These are phyloP conservation scores for Steccherinum ochraceum DNA, from an alignment of 768 basidiomycete species.

Conservation along the genomic window DNA sequence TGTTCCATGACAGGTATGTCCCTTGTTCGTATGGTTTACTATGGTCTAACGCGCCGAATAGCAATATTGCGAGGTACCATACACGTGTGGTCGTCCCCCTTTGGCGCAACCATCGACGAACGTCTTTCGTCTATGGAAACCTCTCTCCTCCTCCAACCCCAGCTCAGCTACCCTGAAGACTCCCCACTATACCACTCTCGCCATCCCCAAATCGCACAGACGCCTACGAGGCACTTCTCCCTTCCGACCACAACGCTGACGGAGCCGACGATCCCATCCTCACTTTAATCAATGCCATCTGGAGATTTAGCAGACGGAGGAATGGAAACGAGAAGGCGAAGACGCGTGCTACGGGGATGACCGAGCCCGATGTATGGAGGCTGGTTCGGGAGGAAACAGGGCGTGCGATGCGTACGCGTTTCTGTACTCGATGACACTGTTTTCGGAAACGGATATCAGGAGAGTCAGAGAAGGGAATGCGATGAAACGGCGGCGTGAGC, in stretches of 20 bases:
- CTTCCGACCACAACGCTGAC: constrained; percentile 48
- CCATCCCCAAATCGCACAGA: constrained; percentile 28
- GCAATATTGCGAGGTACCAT: constrained; percentile 40
- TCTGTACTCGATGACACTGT: constrained; percentile 33
- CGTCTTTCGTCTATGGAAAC: constrained; percentile 28
- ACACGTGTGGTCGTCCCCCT: constrained; percentile 53
- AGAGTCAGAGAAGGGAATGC: neutral
- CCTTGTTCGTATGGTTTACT: neutral
- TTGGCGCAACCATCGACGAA: constrained; percentile 39
- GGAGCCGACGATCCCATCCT: neutral
- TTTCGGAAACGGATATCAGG: constrained; percentile 6
- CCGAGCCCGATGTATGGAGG: too few relatives aligned
- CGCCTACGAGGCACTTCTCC: constrained; percentile 44
- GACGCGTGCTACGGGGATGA: too few relatives aligned
- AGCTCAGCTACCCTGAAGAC: neutral
- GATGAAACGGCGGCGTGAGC: too few relatives aligned
- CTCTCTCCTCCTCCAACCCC: constrained; percentile 4
- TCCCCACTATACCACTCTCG: constrained; percentile 15
- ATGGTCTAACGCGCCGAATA: neutral
- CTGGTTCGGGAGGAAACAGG: constrained; percentile 3
- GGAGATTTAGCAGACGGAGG: constrained; percentile 21
- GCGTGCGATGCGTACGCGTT: constrained; percentile 28
- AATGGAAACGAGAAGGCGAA: constrained; percentile 20
- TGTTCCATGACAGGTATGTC: constrained; percentile 37
- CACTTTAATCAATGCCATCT: neutral